Evolutionary conservation across 176 grass and related monocot genomes (phyloP).

Genomic region (Guadua angustifolia): DNA sequence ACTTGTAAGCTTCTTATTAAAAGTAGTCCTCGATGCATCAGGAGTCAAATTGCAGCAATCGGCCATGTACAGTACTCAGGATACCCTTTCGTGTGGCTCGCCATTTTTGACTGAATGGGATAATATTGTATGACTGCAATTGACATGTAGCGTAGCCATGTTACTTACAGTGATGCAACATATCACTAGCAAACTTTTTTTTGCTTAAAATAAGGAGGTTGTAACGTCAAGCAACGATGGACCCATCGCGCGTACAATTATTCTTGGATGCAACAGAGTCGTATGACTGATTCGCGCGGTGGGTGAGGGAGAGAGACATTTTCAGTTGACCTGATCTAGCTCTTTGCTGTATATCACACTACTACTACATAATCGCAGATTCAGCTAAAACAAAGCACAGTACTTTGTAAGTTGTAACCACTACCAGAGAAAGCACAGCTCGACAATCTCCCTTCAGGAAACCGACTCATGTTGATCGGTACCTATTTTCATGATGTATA

Average conservation of each 20-base stretch:
- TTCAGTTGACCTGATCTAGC: background rate
- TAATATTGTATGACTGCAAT: background rate
- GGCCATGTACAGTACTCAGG: background rate
- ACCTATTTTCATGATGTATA: too few species aligned
- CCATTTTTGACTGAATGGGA: background rate
- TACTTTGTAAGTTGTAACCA: too few species aligned
- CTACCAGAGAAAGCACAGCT: too few species aligned
- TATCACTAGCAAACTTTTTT: too few species aligned
- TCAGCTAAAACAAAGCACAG: too few species aligned
- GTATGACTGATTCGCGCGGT: background rate
- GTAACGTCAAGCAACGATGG: background rate
- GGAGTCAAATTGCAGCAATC: constrained; percentile 7
- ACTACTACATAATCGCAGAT: background rate
- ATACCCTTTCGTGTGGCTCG: background rate
- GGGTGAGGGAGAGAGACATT: background rate
- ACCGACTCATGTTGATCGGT: too few species aligned
- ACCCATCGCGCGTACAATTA: background rate
- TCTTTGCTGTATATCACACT: background rate
- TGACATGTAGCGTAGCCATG: background rate
- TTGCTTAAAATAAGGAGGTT: background rate
- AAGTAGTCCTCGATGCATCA: background rate
- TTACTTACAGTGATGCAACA: too few species aligned
- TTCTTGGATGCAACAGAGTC: background rate
- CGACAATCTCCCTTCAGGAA: too few species aligned
- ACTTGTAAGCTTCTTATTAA: background rate